These are phyloP conservation scores for Hypoxylon sp. DNA, from an alignment of 2,329 filamentous ascomycete genomes.

Conservation along the genomic window DNA sequence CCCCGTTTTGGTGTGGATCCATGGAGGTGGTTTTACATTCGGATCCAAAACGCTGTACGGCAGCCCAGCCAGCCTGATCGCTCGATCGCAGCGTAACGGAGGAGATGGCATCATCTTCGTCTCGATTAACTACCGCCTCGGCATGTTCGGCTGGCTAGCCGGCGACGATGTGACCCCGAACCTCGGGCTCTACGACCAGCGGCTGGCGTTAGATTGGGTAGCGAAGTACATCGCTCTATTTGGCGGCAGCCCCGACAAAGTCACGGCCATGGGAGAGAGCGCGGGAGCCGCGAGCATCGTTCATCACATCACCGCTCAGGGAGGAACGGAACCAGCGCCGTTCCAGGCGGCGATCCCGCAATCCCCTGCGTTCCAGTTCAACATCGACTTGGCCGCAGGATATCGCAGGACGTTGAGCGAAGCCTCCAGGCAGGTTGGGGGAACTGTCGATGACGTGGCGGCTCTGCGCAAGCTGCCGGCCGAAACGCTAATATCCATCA, in stretches of 20 bases:
- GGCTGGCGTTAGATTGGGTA: slow-evolving; percentile 62
- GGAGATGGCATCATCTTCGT: slow-evolving; percentile 41
- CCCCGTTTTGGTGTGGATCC: slow-evolving; percentile 48
- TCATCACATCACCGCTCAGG: slow-evolving; percentile 62
- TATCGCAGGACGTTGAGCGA: slow-evolving; percentile 38
- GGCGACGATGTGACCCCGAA: slow-evolving; percentile 55
- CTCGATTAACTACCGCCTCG: slow-evolving; percentile 46
- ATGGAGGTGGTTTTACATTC: slow-evolving; percentile 47
- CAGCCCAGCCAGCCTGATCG: slow-evolving; percentile 42
- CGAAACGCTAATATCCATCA: slow-evolving; percentile 32
- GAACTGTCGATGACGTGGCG: slow-evolving; percentile 15
- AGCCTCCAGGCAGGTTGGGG: slow-evolving; percentile 27
- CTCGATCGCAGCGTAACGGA: slow-evolving; percentile 27
- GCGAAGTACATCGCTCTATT: slow-evolving; percentile 61
- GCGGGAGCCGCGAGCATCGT: slow-evolving; percentile 63
- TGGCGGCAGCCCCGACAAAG: slow-evolving; percentile 53
- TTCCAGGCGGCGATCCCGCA: slow-evolving; percentile 44
- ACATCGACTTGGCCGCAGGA: slow-evolving; percentile 33
- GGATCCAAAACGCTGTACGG: slow-evolving; percentile 43
- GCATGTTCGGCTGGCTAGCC: slow-evolving; percentile 46
- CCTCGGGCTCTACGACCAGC: slow-evolving; percentile 62
- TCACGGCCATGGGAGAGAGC: slow-evolving; percentile 62
- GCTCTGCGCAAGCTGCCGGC: slow-evolving; percentile 21
- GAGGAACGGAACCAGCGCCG: slow-evolving; percentile 48
- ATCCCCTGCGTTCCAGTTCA: slow-evolving; percentile 47